Percentiles rank a stretch among this genome's conserved stretches.
phyloP scores from a whole-genome alignment of 176 grass and related monocot species.

The Thalia dealbata region DNA sequence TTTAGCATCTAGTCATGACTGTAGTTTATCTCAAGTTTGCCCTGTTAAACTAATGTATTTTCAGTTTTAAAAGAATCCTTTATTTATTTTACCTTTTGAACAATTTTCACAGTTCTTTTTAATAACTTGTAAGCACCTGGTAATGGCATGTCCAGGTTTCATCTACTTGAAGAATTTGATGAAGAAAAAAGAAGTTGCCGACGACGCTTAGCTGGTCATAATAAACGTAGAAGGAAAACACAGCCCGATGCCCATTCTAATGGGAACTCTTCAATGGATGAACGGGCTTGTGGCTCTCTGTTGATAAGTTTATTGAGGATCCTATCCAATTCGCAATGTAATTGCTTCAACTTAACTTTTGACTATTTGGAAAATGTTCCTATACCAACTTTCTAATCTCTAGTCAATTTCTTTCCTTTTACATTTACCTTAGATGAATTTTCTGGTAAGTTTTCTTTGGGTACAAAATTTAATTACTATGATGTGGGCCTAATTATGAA shows the following conservation, averaged over 20 bases:
- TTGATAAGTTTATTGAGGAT: constrained; percentile 51
- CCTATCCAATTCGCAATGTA: constrained; percentile 65
- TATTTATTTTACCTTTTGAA: background rate
- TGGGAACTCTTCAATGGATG: constrained; percentile 29
- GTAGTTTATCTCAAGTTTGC: background rate
- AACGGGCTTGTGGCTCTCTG: constrained; percentile 30
- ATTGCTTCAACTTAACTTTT: constrained; percentile 20
- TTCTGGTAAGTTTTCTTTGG: background rate
- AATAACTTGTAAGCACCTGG: background rate
- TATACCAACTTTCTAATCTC: background rate
- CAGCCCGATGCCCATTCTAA: constrained; percentile 15
- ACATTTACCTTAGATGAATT: background rate
- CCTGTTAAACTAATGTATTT: background rate
- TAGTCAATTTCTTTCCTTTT: background rate
- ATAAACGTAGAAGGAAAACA: constrained; percentile 57
- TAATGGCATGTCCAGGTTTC: constrained; percentile 39
- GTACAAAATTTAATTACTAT: background rate
- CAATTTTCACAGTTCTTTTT: no score
- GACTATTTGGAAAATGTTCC: background rate
- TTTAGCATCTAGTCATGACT: background rate
- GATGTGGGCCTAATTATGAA: background rate
- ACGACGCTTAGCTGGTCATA: constrained; percentile 56
- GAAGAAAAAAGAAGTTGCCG: constrained; percentile 87
- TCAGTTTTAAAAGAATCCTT: background rate
- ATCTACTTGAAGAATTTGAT: constrained; percentile 83